These are phyloP conservation scores for Bryoerythrophyllum caledonicum DNA, from an alignment of 225 moss, liverwort and hornwort genomes.

Conservation along the genomic window DNA sequence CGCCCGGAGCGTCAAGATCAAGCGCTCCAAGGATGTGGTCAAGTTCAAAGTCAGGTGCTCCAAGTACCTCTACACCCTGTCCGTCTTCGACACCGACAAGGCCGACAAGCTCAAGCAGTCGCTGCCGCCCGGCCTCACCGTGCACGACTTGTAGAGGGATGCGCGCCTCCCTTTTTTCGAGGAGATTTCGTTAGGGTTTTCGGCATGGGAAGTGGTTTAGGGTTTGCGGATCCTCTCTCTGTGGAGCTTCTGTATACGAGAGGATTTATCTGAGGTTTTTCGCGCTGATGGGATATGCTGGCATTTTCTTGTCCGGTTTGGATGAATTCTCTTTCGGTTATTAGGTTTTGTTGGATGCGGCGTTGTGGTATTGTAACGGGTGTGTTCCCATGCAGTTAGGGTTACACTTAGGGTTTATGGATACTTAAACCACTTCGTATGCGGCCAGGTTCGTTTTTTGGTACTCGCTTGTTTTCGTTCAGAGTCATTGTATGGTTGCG, in stretches of 20 bases:
- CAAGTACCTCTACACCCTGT: constrained; percentile 94
- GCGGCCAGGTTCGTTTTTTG: not conserved
- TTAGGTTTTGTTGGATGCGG: not conserved
- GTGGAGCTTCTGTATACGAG: constrained; percentile 13
- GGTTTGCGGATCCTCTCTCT: not conserved
- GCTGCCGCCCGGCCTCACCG: constrained; percentile 78
- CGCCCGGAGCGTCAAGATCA: constrained; percentile 92
- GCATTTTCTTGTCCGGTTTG: not conserved
- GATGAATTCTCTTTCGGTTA: not conserved
- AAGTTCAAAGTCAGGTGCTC: constrained; percentile 97
- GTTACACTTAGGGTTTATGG: not conserved
- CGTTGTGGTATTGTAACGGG: not conserved
- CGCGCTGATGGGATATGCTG: not conserved
- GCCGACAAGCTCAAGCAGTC: constrained; percentile 99
- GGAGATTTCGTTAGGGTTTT: constrained; percentile 28
- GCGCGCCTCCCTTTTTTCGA: not conserved
- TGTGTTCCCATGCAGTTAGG: not conserved
- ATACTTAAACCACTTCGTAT: not conserved
- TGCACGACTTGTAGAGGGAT: constrained; percentile 61
- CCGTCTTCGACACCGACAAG: constrained; percentile 90
- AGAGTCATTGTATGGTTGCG: not conserved
- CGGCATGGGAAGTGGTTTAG: not conserved
- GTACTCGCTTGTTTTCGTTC: not conserved
- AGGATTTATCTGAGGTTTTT: constrained; percentile 2
- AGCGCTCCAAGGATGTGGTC: constrained; percentile 96